Evolutionary conservation across 148 eudicot genomes (phyloP), one percentile per base, ranked within the genome.

Genomic region (Rhododendron williamsianum): DNA sequence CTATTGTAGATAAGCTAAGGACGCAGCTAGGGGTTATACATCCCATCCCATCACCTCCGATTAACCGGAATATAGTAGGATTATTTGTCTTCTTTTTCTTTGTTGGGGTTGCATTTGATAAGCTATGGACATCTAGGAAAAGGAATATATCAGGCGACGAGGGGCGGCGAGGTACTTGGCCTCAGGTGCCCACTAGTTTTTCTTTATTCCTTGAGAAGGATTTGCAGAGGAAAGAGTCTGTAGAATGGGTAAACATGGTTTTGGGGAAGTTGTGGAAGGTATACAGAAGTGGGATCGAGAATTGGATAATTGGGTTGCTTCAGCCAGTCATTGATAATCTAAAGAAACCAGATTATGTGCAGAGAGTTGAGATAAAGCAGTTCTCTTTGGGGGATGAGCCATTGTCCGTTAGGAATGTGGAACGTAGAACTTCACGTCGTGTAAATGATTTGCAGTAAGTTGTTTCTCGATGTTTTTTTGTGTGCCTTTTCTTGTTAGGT

Each of bases 221-320:
- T 90, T 92, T 96, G 91, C 96, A 92, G 90, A 93, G 99, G 88
- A 96, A 96, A 90, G 99, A 96, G 86, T 94, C 99, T 6, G 99
- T 96, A 56, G 99, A 96, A 87, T 96, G 99, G 99, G 99, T 96
- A 73, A 96, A 96, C 82, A 96, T 96, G 99, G 99, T 96, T 83
- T 83, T 96, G 89, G 98, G 95, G 85, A 96, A 96, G 92, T 89
- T 96, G 85, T 96, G 99, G 99, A 91, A 92, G 91, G 99, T 96
- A 65, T 96, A 96, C 76, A 93, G 92, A 85, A 89, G 89, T 86
- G 99, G 96, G 51, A 86, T 95, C 78, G 99, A 96, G 91, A 95
- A 96, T 89, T 95, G 99, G 99, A 48, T 96, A 18, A 85, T 94
- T 85, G 99, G 98, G 82, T 91, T 92, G 90, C 89, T 96, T 83